phyloP scores from a whole-genome alignment of 2,329 filamentous ascomycete species.

The Hypocrella siamensis region DNA sequence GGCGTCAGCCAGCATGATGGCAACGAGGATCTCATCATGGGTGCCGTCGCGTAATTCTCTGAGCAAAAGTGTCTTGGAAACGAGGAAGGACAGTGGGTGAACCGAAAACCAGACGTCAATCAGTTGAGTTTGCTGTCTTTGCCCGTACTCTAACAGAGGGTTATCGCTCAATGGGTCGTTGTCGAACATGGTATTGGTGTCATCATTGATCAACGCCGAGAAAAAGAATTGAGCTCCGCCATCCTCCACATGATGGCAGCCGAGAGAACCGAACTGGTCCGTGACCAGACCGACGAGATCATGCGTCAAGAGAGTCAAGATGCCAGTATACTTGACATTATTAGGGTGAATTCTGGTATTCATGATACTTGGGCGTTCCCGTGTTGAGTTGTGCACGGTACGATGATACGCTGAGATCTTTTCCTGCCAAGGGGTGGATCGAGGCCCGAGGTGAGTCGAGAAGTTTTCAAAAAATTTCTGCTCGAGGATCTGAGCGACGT shows the following conservation, averaged over 20 bases:
- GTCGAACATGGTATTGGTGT: constrained; percentile 16
- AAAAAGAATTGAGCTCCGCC: constrained; percentile 12
- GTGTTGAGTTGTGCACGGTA: neutral
- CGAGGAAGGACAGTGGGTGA: constrained; percentile 22
- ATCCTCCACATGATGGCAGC: constrained; percentile 12
- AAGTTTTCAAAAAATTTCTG: constrained; percentile 15
- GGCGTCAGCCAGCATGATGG: constrained; percentile 17
- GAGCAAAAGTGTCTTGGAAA: constrained; percentile 24
- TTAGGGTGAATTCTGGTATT: constrained; percentile 4
- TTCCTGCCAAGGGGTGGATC: constrained; percentile 3
- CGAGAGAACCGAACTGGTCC: constrained; percentile 15
- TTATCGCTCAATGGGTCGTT: constrained; percentile 7
- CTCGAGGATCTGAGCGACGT: constrained; percentile 14
- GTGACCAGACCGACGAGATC: constrained; percentile 12
- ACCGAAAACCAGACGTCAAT: constrained; percentile 25
- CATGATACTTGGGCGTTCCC: constrained; percentile 5
- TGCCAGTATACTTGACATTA: constrained; percentile 8
- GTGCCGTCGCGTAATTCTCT: constrained; percentile 17
- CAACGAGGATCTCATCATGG: neutral
- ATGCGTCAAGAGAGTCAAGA: constrained; percentile 13
- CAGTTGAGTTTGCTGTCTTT: constrained; percentile 17
- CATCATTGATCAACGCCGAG: constrained; percentile 12
- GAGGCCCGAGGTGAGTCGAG: constrained; percentile 4
- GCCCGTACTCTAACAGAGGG: constrained; percentile 14
- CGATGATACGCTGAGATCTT: neutral